phyloP scores from a whole-genome alignment of 106 monocot species.

The Acorus gramineus region DNA sequence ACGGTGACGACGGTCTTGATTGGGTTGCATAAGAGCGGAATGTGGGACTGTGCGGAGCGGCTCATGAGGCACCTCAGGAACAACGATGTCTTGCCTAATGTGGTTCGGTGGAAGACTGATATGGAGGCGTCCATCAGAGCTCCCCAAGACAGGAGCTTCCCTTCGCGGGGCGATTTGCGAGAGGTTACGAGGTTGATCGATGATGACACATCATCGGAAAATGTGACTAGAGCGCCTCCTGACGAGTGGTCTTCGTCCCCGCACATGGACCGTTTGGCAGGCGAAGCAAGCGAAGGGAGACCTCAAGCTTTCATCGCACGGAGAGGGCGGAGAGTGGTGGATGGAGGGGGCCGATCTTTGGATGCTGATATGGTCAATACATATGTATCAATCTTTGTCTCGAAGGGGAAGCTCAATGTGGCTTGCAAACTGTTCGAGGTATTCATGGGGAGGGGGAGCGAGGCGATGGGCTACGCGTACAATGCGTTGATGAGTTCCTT shows the following conservation, averaged over 20 bases:
- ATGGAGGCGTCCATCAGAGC: slow-evolving; percentile 46
- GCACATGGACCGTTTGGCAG: slow-evolving; percentile 56
- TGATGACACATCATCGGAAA: background rate
- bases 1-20: slow-evolving; percentile 64
- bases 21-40: slow-evolving; percentile 47
- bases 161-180: slow-evolving; percentile 32
- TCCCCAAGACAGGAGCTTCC: slow-evolving; percentile 62
- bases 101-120: slow-evolving; percentile 59
- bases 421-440: slow-evolving; percentile 89
- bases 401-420: slow-evolving; percentile 63
- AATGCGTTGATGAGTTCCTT: slow-evolving; percentile 80
- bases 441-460: slow-evolving; percentile 34
- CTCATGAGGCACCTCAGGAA: slow-evolving; percentile 69
- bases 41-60: slow-evolving; percentile 50
- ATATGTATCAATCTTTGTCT: slow-evolving; percentile 73
- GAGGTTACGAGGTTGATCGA: slow-evolving; percentile 41
- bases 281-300: slow-evolving; percentile 24
- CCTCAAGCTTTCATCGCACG: slow-evolving; percentile 19
- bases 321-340: slow-evolving; percentile 60
- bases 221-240: background rate
- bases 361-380: slow-evolving; percentile 89
- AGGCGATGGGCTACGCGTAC: slow-evolving; percentile 65
- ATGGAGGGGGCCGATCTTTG: slow-evolving; percentile 43
- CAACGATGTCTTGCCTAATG: slow-evolving; percentile 33
- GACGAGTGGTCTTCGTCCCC: slow-evolving; percentile 86